Base-by-base conservation (phyloP, 257 asterid genomes). In the Solanum chmielewskii region DNA sequence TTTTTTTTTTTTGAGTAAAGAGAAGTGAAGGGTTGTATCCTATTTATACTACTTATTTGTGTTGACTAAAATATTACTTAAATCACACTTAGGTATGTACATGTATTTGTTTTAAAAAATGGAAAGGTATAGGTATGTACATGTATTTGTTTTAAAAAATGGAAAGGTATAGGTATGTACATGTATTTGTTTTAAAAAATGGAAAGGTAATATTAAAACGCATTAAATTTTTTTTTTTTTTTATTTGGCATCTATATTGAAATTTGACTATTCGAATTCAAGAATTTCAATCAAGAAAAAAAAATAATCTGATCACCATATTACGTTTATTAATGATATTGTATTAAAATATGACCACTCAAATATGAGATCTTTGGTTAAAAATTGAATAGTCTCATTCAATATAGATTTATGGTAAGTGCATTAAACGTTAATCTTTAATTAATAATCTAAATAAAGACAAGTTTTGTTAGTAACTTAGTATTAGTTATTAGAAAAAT, bases 301-400 rank as follows among this genome's bases (percentile, higher is more conserved):
- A 6, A 9, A 56, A 10, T 1, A 56, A 0, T 18, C 1, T 56
- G 2, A 56, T 56, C 62, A 18, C 0, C 0, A 2, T 18, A 56
- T 4, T 10, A 52, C 4, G 1, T 2, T 9, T 10, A 0, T 18
- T 18, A 52, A 49, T 5, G 9, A 0, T 49, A 52, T 4, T 56
- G 4, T 56, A 56, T 1, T 56, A 2, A 3, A 56, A 4, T 56
- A 7, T 18, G 0, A 56, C 2, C 11, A 0, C 64, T 56, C 2
- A 10, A 56, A 56, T 56, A 10, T 18, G 11, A 7, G 5, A 56
- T 3, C 3, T 56, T 18, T 56, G 4, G 5, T 56, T 56, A 56
- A 56, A 56, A 56, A 20, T 16, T n/a, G 25, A 56, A 56, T 56
- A 56, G 64, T 56, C 4, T 7, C n/a, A 18, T 56, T 3, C n/a